phyloP scores from a whole-genome alignment of 257 asterid species.

The Scutellaria minor region DNA sequence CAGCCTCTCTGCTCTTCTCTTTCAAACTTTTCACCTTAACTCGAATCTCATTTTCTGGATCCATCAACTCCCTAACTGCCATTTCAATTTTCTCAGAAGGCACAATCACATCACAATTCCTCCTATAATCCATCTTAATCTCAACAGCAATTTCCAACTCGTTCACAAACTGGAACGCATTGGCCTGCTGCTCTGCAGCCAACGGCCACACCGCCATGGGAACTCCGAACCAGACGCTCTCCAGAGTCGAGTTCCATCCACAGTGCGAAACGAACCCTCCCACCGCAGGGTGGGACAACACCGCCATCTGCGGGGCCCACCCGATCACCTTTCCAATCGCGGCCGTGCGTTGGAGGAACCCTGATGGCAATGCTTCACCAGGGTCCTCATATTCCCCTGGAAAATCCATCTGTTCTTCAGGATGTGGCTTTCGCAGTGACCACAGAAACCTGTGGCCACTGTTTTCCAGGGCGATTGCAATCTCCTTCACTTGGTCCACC shows the following conservation, averaged over 20 bases:
- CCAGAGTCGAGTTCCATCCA: slow-evolving; percentile 50
- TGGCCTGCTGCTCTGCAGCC: slow-evolving; percentile 48
- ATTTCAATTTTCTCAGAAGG: slow-evolving; percentile 29
- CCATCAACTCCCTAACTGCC: slow-evolving; percentile 38
- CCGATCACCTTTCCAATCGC: slow-evolving; percentile 44
- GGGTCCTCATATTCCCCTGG: slow-evolving; percentile 36
- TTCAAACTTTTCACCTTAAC: slow-evolving; percentile 28
- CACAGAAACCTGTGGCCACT: slow-evolving; percentile 44
- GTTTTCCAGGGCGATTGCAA: slow-evolving; percentile 42
- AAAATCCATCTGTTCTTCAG: not conserved
- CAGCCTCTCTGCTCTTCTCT: slow-evolving; percentile 26
- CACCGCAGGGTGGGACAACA: slow-evolving; percentile 37
- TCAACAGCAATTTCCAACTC: slow-evolving; percentile 45
- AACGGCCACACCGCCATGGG: slow-evolving; percentile 54
- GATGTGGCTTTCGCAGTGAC: slow-evolving; percentile 48
- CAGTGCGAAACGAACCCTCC: slow-evolving; percentile 53
- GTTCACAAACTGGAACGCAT: slow-evolving; percentile 46
- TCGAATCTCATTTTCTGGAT: slow-evolving; percentile 23
- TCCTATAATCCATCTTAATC: slow-evolving; percentile 42
- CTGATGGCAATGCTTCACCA: slow-evolving; percentile 37
- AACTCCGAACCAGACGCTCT: slow-evolving; percentile 49
- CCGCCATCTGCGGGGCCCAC: slow-evolving; percentile 46
- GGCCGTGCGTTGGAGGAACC: slow-evolving; percentile 31
- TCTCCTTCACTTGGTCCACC: slow-evolving; percentile 42
- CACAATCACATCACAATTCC: slow-evolving; percentile 4